Evolutionary conservation across 2,329 filamentous ascomycete species (phyloP).

Genomic region (Paraphaeosphaeria sporulosa): DNA sequence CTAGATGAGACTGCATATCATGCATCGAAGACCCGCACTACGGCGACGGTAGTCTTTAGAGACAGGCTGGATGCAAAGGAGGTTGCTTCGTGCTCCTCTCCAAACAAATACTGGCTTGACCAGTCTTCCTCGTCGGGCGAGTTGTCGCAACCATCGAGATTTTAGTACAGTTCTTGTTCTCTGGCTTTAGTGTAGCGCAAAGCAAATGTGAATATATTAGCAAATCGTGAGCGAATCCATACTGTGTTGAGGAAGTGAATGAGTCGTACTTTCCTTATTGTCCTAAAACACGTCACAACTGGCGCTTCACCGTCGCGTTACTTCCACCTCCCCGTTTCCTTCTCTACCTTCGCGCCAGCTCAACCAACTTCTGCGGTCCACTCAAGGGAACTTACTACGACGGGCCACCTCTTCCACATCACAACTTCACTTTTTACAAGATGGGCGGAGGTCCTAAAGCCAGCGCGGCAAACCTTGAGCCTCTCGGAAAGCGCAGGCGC

Average conservation of each 20-base stretch:
- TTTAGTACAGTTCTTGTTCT: too few relatives aligned
- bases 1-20: neutral
- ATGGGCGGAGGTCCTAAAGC: slow-evolving; percentile 10
- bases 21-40: neutral
- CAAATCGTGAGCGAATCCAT: neutral
- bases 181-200: too few relatives aligned
- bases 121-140: neutral
- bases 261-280: neutral
- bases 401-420: neutral
- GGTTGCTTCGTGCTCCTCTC: neutral
- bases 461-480: slow-evolving; percentile 13
- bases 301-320: neutral
- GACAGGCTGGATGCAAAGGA: neutral
- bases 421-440: neutral
- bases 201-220: too few relatives aligned
- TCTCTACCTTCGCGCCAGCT: neutral
- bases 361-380: neutral
- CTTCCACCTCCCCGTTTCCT: neutral
- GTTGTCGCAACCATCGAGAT: too few relatives aligned
- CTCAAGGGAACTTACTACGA: neutral
- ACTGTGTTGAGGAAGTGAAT: neutral
- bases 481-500: slow-evolving; percentile 8
- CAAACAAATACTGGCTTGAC: neutral
- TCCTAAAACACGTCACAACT: neutral
- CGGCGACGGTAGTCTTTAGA: neutral